A percentile compares a stretch with the other conserved stretches of the same genome.
These are phyloP conservation scores for Heliamphora pulchella DNA, from an alignment of 179 eudicot species.

Conservation along the genomic window DNA sequence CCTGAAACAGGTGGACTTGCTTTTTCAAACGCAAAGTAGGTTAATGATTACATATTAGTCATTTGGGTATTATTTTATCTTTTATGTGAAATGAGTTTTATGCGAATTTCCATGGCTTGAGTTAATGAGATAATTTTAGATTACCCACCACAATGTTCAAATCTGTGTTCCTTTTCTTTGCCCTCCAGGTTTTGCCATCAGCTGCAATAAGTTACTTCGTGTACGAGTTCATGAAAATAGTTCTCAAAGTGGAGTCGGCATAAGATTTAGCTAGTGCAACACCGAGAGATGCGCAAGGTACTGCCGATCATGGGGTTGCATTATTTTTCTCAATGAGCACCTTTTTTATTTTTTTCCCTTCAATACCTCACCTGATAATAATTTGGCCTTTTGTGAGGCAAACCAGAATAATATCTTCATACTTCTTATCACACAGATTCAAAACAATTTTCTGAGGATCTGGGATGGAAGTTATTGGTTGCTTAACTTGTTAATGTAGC, in stretches of 20 bases:
- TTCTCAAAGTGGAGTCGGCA: constrained; percentile 69
- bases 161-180: constrained; percentile 7
- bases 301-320: constrained; percentile 6
- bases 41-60: too few relatives aligned
- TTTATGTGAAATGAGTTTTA: not conserved
- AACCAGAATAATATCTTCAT: not conserved
- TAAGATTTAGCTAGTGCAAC: not conserved
- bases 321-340: not conserved
- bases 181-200: constrained; percentile 78
- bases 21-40: not conserved
- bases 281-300: not conserved
- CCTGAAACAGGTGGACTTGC: not conserved
- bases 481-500: not conserved
- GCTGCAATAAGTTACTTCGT: constrained; percentile 97
- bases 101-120: not conserved
- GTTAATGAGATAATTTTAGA: not conserved
- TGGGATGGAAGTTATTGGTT: not conserved
- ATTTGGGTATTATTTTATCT: not conserved
- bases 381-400: not conserved
- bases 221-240: constrained; percentile 86
- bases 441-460: not conserved
- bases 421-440: not conserved
- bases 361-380: not conserved
- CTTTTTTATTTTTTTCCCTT: not conserved
- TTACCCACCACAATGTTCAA: not conserved